Base-by-base conservation (phyloP, 2,329 filamentous ascomycete species). In the Biscogniauxia marginata region DNA sequence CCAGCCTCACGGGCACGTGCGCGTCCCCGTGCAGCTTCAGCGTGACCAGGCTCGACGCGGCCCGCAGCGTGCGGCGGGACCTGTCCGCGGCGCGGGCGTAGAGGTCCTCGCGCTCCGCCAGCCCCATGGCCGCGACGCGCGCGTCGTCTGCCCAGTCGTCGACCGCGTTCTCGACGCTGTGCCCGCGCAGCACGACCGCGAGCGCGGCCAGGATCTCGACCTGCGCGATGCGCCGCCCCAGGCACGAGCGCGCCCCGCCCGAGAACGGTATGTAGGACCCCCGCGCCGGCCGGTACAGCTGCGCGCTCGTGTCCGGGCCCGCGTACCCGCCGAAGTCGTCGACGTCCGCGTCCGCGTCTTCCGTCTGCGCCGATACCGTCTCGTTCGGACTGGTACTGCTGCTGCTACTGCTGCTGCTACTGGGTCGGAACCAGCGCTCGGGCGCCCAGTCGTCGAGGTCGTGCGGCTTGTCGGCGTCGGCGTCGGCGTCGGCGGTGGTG, bases 121-220 rank as follows among this genome's bases (percentile, higher is more conserved):
- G 59, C 19, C 66, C 67, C 82, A 85, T 84, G 49, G 58, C 62
- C 13, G 70, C 76, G 3, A 86, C 78, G 69, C 86, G 78, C 20
- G 79, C 77, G 57, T 82, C 79, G 11, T 60, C 74, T 45, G 77
- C 79, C 75, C 77, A 84, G 52, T 81, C 78, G 51, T 85, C 82
- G 7, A 90, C 85, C 1, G 83, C 87, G 58, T 92, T 77, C 75
- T 92, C 88, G 3, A 91, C 75, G 66, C 83, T 87, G 68, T 88
- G 84, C 44, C 79, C 64, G 58, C 80, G 78, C 62, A 84, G 83
- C 13, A 85, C 62, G n/a, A 82, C 77, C 3, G 82, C 80, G 54
- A 86, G 65, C 4, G 78, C 74, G 1, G 82, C 79, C 53, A 83
- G 72, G 61, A 86, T 75, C 69, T 86, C 82, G 1, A 85, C 81